Percentiles rank a stretch among this genome's conserved stretches.
Evolutionary conservation across 495 filamentous ascomycete species (phyloP).

Genomic region (Glutinoglossum americanum): DNA sequence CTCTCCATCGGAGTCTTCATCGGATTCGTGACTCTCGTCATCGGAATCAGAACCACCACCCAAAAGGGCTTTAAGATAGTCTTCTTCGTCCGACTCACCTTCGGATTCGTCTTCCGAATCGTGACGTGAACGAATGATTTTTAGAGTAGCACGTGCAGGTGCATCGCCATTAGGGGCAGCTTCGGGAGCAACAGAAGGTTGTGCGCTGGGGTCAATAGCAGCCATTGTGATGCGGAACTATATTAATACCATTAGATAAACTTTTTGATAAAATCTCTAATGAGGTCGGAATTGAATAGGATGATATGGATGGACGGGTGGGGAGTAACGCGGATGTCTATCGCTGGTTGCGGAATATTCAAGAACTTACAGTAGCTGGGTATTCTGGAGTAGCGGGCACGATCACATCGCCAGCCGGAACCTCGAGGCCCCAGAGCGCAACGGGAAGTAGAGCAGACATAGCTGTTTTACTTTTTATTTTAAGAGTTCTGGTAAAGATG

Average conservation of each 20-base stretch:
- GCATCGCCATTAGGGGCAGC: constrained; percentile 36
- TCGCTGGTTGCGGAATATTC: background rate
- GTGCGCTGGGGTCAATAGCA: constrained; percentile 75
- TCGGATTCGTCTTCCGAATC: constrained; percentile 31
- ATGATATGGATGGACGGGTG: background rate
- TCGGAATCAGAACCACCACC: constrained; percentile 25
- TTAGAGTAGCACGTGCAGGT: constrained; percentile 62
- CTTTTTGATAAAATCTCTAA: background rate
- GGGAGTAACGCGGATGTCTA: background rate
- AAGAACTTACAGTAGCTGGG: constrained; percentile 54
- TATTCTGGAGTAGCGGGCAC: constrained; percentile 53
- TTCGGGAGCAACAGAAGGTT: constrained; percentile 32
- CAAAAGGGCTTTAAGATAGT: constrained; percentile 31
- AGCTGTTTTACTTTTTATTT: constrained; percentile 8
- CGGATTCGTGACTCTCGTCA: constrained; percentile 35
- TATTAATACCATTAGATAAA: constrained; percentile 5
- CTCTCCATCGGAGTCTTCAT: constrained; percentile 30
- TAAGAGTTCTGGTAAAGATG: background rate
- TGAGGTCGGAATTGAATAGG: background rate
- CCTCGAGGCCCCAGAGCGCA: constrained; percentile 73
- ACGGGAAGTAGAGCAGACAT: constrained; percentile 47
- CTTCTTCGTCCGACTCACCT: constrained; percentile 39
- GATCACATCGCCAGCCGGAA: constrained; percentile 57
- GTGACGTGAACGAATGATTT: constrained; percentile 47
- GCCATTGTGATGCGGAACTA: constrained; percentile 98